A percentile compares a stretch with the other conserved stretches of the same genome.
Evolutionary conservation across 2,329 filamentous ascomycete species (phyloP).

Genomic region (Fusarium coffeatum): DNA sequence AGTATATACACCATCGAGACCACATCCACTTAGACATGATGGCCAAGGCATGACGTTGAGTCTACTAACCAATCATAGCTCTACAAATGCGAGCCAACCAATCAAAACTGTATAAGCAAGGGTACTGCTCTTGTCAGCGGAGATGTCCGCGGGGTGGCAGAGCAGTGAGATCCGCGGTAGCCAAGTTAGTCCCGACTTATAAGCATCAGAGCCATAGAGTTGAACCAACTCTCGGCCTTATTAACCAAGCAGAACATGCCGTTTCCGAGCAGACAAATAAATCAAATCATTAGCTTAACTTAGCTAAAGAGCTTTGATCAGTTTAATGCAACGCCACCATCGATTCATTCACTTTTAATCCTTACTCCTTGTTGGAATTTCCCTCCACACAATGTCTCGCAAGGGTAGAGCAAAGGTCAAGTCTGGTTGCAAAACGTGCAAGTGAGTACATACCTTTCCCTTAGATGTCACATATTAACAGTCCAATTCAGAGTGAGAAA

Average conservation of each 20-base stretch:
- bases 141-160: constrained; percentile 18
- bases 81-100: constrained; percentile 37
- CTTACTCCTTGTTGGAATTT: not conserved
- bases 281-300: not conserved
- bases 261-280: constrained; percentile 41
- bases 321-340: not conserved
- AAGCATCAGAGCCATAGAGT: constrained; percentile 3
- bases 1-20: not conserved
- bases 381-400: constrained; percentile 7
- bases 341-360: not conserved
- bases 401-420: constrained; percentile 36
- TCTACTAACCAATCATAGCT: constrained; percentile 30
- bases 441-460: constrained; percentile 20
- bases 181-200: constrained; percentile 18
- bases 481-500: constrained; percentile 25
- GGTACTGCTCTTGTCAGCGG: constrained; percentile 8
- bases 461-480: not conserved
- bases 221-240: not conserved
- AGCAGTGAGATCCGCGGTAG: constrained; percentile 7
- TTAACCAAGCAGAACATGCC: constrained; percentile 29
- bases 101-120: constrained; percentile 5
- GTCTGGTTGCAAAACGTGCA: constrained; percentile 38
- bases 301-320: not conserved
- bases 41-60: not conserved
- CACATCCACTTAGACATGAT: not conserved